A percentile compares a stretch with the other conserved stretches of the same genome.
Conservation (phyloP, 83 land plant genomes). For the Picea abies region DNA sequence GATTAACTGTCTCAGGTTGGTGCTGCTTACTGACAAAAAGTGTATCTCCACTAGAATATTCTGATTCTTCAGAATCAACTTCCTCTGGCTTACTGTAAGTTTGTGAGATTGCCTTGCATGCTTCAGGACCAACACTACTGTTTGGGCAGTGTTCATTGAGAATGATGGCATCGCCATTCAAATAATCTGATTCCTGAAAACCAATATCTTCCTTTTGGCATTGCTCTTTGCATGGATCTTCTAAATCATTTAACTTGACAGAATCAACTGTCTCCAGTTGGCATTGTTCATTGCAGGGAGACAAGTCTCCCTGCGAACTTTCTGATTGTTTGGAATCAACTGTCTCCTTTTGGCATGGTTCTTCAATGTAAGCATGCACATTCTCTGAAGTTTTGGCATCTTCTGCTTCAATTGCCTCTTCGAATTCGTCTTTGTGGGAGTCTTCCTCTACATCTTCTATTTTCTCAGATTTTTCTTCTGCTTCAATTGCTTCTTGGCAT, state of each 20-base stretch:
- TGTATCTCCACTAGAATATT: neutral
- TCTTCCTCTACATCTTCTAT: neutral
- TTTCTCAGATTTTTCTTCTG: neutral
- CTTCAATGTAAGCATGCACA: neutral
- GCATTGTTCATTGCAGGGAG: neutral
- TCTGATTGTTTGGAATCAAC: conserved; percentile 1
- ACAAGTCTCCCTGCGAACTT: neutral
- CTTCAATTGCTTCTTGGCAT: too few species aligned
- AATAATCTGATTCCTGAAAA: neutral
- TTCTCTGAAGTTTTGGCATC: neutral
- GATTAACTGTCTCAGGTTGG: neutral
- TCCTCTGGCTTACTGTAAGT: neutral
- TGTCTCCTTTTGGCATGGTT: neutral
- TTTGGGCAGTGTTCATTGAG: neutral
- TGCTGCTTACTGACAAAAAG: neutral
- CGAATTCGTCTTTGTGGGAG: too few species aligned
- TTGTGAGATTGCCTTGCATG: neutral
- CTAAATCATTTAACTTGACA: neutral
- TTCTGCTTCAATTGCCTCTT: too few species aligned
- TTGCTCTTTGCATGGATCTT: neutral
- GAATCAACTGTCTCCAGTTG: neutral
- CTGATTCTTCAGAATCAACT: neutral
- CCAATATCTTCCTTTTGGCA: neutral
- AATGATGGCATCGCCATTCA: neutral
- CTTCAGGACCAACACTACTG: neutral